Conservation (phyloP, 257 asterid genomes). For the Ilex asprella region DNA sequence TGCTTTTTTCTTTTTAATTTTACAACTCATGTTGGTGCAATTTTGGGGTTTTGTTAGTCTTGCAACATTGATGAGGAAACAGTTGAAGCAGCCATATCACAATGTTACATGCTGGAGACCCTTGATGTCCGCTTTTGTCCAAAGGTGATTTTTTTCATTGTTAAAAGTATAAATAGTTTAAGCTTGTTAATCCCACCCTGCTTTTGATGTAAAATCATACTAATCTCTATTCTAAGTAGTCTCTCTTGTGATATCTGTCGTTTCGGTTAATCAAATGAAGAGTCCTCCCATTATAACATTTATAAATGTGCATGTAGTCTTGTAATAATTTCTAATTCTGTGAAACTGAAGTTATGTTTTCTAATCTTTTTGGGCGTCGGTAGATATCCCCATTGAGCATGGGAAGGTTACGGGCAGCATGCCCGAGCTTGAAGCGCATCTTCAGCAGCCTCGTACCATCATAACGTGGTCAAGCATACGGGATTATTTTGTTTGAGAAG, state of each 20-base stretch:
- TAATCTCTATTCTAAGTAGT: too few species aligned
- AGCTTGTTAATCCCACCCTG: not conserved
- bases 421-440: conserved; percentile 87
- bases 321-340: too few species aligned
- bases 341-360: too few species aligned
- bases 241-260: too few species aligned
- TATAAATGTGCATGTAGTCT: too few species aligned
- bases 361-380: not conserved
- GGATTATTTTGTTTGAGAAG: not conserved
- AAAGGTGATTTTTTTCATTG: conserved; percentile 29
- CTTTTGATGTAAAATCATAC: not conserved
- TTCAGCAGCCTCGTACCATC: conserved; percentile 62
- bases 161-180: too few species aligned
- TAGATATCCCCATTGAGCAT: conserved; percentile 75
- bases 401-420: conserved; percentile 54
- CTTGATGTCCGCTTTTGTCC: conserved; percentile 96
- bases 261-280: too few species aligned
- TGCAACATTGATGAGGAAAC: conserved; percentile 81
- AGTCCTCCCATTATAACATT: too few species aligned
- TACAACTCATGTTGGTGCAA: conserved; percentile 4
- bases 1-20: not conserved
- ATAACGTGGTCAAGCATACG: conserved; percentile 13
- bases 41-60: conserved; percentile 35
- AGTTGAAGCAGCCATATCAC: conserved; percentile 66
- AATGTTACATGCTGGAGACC: conserved; percentile 81